These are phyloP conservation scores for Sporothrix schenckii DNA, from an alignment of 2,329 filamentous ascomycete genomes.

Conservation along the genomic window DNA sequence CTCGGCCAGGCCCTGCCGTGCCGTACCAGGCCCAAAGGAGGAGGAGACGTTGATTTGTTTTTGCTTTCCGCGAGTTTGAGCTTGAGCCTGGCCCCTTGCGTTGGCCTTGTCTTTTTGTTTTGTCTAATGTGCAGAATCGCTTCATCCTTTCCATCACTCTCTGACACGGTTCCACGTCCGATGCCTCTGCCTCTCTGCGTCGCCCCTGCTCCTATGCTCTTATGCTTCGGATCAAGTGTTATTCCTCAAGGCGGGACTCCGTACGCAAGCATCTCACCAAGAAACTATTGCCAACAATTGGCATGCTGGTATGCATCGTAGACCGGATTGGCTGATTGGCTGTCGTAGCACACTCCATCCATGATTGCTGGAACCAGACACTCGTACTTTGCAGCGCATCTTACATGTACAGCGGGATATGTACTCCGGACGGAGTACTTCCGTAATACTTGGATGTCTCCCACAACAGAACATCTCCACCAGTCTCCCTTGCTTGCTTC, in stretches of 20 bases:
- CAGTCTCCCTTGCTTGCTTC: slow-evolving; percentile 16
- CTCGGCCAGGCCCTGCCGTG: background rate
- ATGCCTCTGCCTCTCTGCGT: background rate
- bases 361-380: background rate
- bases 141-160: background rate
- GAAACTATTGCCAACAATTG: background rate
- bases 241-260: background rate
- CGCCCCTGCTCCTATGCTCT: background rate
- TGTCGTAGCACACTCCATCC: background rate
- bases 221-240: slow-evolving; percentile 16
- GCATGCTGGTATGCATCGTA: slow-evolving; percentile 9
- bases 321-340: background rate
- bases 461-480: background rate
- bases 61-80: background rate
- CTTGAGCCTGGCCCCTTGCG: slow-evolving; percentile 10
- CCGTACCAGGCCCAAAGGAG: background rate
- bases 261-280: background rate
- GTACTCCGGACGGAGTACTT: background rate
- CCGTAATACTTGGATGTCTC: background rate
- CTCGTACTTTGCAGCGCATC: slow-evolving; percentile 6
- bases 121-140: background rate
- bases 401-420: too few relatives aligned
- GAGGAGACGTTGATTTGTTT: background rate
- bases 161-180: background rate
- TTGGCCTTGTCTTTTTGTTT: background rate